A percentile compares a stretch with the other conserved stretches of the same genome.
Evolutionary conservation across 495 filamentous ascomycete species (phyloP).

Genomic region (Lineolata rhizophorae): DNA sequence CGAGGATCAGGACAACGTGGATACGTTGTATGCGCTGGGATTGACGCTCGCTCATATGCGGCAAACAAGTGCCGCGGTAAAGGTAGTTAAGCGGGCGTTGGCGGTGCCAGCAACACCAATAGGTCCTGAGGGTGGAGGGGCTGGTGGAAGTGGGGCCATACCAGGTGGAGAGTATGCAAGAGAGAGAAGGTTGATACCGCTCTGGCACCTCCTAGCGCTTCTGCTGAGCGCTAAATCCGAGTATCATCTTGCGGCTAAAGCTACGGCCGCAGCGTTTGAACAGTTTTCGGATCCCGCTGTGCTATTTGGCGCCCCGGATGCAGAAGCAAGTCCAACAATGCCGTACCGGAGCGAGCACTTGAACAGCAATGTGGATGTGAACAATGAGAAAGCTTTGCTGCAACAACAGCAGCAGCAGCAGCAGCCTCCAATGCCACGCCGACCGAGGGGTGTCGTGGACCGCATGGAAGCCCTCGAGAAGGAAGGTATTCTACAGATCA

Average conservation of each 20-base stretch:
- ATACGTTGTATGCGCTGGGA: slow-evolving; percentile 59
- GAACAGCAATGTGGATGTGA: slow-evolving; percentile 4
- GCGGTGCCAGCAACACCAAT: too few species aligned
- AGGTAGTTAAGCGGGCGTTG: slow-evolving; percentile 44
- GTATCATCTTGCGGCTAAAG: slow-evolving; percentile 52
- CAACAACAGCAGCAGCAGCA: too few species aligned
- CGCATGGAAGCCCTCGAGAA: slow-evolving; percentile 60
- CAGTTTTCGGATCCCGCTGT: slow-evolving; percentile 32
- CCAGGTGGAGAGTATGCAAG: slow-evolving; percentile 8
- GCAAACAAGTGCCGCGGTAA: slow-evolving; percentile 54
- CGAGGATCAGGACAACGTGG: slow-evolving; percentile 35
- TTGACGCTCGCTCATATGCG: slow-evolving; percentile 60
- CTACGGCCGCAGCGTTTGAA: slow-evolving; percentile 78
- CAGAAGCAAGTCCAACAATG: too few species aligned
- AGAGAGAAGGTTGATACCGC: slow-evolving; percentile 36
- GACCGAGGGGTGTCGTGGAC: slow-evolving; percentile 45
- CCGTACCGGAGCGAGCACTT: slow-evolving; percentile 11
- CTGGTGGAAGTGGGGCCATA: too few species aligned
- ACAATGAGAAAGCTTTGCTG: slow-evolving; percentile 11
- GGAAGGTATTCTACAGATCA: slow-evolving; percentile 63
- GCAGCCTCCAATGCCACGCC: too few species aligned
- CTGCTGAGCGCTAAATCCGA: slow-evolving; percentile 72
- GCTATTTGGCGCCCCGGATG: slow-evolving; percentile 14
- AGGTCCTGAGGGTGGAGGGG: too few species aligned
- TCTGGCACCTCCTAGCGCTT: slow-evolving; percentile 76